Evolutionary conservation across 2,329 filamentous ascomycete genomes (phyloP).

Genomic region (Zymoseptoria passerinii): DNA sequence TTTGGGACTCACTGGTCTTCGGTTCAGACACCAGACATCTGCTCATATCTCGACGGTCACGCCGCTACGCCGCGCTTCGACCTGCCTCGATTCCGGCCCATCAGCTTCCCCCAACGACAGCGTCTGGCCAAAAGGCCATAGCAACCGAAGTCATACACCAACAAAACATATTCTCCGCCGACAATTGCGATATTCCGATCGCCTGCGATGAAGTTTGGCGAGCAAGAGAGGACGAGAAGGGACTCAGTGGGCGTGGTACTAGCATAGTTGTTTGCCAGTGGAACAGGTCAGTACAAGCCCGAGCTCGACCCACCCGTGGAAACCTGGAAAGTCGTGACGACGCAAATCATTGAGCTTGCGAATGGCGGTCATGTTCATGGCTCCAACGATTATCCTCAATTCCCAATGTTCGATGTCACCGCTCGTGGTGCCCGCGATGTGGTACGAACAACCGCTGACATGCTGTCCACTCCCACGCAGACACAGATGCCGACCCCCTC

Average conservation of each 20-base stretch:
- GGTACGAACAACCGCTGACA: conserved; percentile 22
- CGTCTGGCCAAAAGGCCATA: neutral
- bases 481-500: conserved; percentile 24
- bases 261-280: neutral
- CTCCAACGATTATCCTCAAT: neutral
- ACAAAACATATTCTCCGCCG: neutral
- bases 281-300: neutral
- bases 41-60: neutral
- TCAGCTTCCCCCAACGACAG: neutral
- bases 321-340: neutral
- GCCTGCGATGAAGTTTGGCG: neutral
- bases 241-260: neutral
- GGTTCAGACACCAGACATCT: neutral
- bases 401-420: conserved; percentile 22
- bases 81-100: too few species aligned
- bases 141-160: neutral
- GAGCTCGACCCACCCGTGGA: neutral
- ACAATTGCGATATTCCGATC: neutral
- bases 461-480: conserved; percentile 15
- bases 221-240: neutral
- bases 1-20: neutral
- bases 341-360: neutral
- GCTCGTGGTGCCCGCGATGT: conserved; percentile 17
- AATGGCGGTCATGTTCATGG: neutral
- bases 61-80: neutral